Evolutionary conservation across 371 early-diverging fungal species (phyloP).

Genomic region (Mucor lusitanicus): DNA sequence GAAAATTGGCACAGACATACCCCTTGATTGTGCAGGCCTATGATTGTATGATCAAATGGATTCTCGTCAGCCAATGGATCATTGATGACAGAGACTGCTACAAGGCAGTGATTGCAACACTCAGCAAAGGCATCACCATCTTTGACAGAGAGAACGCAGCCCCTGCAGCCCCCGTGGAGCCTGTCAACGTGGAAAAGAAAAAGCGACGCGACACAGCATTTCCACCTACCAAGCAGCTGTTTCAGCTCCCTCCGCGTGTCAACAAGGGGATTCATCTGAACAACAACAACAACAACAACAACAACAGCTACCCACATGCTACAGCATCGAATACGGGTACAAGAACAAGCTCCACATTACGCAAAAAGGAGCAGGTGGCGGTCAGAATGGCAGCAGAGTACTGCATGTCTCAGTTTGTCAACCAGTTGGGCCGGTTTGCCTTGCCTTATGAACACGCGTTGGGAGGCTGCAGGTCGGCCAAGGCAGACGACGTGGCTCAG

Average conservation of each 20-base stretch:
- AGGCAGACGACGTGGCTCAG: slow-evolving; percentile 56
- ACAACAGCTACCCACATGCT: slow-evolving; percentile 5
- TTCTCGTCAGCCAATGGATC: slow-evolving; percentile 76
- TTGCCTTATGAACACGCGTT: slow-evolving; percentile 59
- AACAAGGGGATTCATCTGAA: slow-evolving; percentile 23
- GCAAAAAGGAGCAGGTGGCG: slow-evolving; percentile 51
- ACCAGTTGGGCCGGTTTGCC: slow-evolving; percentile 71
- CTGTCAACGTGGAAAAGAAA: slow-evolving; percentile 36
- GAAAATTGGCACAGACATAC: slow-evolving; percentile 49
- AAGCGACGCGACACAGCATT: slow-evolving; percentile 49
- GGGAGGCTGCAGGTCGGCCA: slow-evolving; percentile 53
- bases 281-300: neutral
- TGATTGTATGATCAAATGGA: slow-evolving; percentile 79
- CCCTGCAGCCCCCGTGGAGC: slow-evolving; percentile 9
- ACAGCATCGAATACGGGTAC: neutral
- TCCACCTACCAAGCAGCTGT: slow-evolving; percentile 50
- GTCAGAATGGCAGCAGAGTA: slow-evolving; percentile 78
- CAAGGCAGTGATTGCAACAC: slow-evolving; percentile 65
- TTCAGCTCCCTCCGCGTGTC: slow-evolving; percentile 43
- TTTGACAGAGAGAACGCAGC: slow-evolving; percentile 50
- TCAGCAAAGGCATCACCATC: slow-evolving; percentile 72
- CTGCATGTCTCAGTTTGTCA: slow-evolving; percentile 70
- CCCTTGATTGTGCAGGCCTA: slow-evolving; percentile 71
- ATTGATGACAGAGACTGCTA: slow-evolving; percentile 70
- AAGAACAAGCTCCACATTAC: neutral